Conservation (phyloP, 2,329 filamentous ascomycete species). For the Trichoderma sp. region DNA sequence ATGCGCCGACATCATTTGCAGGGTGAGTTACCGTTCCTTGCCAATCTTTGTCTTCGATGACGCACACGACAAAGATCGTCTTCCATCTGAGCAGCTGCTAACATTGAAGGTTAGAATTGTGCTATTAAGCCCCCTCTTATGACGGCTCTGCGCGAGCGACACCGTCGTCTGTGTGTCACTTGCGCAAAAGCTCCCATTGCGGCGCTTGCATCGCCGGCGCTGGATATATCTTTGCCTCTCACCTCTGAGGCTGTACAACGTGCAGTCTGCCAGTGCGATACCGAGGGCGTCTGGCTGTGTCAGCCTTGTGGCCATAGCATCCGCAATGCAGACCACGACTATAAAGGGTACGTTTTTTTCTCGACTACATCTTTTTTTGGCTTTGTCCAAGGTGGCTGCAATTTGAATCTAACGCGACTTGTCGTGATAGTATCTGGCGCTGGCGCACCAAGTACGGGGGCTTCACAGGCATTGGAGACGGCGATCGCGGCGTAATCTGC, state of each 20-base stretch:
- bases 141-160: slow-evolving; percentile 65
- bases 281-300: slow-evolving; percentile 75
- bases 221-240: slow-evolving; percentile 47
- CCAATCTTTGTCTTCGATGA: background rate
- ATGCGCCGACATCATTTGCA: slow-evolving; percentile 74
- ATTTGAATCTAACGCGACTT: background rate
- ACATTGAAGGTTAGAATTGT: slow-evolving; percentile 65
- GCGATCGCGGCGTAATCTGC: slow-evolving; percentile 83
- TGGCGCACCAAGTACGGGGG: slow-evolving; percentile 86
- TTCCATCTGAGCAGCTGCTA: background rate
- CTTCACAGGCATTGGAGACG: slow-evolving; percentile 82
- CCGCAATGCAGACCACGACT: slow-evolving; percentile 56
- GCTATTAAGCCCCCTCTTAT: slow-evolving; percentile 76
- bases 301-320: slow-evolving; percentile 76
- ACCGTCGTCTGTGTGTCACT: slow-evolving; percentile 74
- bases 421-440: slow-evolving; percentile 65
- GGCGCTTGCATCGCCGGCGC: slow-evolving; percentile 45
- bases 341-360: slow-evolving; percentile 47
- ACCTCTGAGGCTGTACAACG: slow-evolving; percentile 55
- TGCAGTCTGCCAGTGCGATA: slow-evolving; percentile 51
- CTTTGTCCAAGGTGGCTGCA: background rate
- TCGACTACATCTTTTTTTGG: background rate
- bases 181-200: slow-evolving; percentile 72
- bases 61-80: background rate
- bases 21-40: slow-evolving; percentile 53